These are phyloP conservation scores for Westerdykella ornata DNA, from an alignment of 2,329 filamentous ascomycete species.

Conservation along the genomic window DNA sequence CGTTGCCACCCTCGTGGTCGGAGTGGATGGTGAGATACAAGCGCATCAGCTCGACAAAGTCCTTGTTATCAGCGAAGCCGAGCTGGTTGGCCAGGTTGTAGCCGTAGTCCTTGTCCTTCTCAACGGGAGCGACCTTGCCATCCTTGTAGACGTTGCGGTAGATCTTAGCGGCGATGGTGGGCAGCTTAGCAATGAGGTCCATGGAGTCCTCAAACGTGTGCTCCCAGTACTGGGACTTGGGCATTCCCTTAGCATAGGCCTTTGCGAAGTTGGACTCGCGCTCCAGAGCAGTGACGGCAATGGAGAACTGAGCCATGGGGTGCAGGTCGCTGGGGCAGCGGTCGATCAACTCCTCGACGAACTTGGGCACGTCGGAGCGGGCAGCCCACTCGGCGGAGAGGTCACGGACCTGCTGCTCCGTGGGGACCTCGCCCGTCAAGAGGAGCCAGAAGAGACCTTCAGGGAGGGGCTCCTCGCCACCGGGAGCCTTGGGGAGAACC, in stretches of 20 bases:
- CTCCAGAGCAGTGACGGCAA: conserved; percentile 96
- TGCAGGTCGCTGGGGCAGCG: conserved; percentile 98
- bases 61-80: conserved; percentile 86
- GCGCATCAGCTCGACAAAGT: conserved; percentile 97
- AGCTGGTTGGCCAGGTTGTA: conserved; percentile 99
- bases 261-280: conserved; percentile 96
- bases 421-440: conserved; percentile 93
- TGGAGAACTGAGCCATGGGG: conserved; percentile 99
- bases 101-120: conserved; percentile 99
- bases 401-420: conserved; percentile 96
- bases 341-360: conserved; percentile 98
- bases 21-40: conserved; percentile 99
- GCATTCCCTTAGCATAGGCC: conserved; percentile 97
- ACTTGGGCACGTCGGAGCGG: conserved; percentile 93
- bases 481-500: conserved; percentile 91
- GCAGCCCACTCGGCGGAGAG: conserved; percentile 98
- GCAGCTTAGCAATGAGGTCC: conserved; percentile 99
- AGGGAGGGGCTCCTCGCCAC: conserved; percentile 92
- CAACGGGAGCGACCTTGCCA: conserved; percentile 89
- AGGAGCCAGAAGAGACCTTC: conserved; percentile 99
- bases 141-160: conserved; percentile 99
- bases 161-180: conserved; percentile 95
- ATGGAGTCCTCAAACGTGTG: conserved; percentile 99
- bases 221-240: conserved; percentile 99
- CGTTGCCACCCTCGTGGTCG: conserved; percentile 99